These are phyloP conservation scores for Oxytropis ochrocephala DNA, from an alignment of 306 rosid genomes.

Conservation along the genomic window DNA sequence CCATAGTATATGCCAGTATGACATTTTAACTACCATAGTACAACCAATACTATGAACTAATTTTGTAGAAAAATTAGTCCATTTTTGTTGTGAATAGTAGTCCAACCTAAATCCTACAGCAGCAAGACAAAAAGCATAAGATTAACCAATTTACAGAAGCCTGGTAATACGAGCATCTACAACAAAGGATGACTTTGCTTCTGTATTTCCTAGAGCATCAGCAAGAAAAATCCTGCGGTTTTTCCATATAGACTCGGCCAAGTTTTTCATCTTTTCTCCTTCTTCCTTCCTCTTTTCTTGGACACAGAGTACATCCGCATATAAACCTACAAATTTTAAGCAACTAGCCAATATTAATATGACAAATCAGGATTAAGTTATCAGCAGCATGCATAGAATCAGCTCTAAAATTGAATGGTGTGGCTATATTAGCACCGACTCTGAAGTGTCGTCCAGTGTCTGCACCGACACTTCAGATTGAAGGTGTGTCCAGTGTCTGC, in stretches of 20 bases:
- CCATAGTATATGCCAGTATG: background rate
- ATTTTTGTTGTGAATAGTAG: background rate
- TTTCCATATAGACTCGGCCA: constrained; percentile 60
- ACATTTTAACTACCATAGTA: background rate
- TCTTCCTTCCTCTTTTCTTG: constrained; percentile 70
- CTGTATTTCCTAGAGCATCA: constrained; percentile 58
- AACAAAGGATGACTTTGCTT: constrained; percentile 31
- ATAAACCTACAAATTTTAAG: constrained; percentile 50
- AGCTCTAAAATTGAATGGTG: background rate
- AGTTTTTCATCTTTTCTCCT: constrained; percentile 53
- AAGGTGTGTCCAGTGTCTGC: too few species aligned
- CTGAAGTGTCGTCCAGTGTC: too few species aligned
- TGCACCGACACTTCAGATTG: too few species aligned
- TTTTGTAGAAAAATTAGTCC: background rate
- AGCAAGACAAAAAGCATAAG: constrained; percentile 6
- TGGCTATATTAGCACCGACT: too few species aligned
- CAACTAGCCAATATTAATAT: constrained; percentile 7
- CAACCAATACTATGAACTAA: background rate
- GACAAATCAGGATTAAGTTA: background rate
- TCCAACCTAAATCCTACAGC: background rate
- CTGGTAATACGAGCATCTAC: constrained; percentile 70
- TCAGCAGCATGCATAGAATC: background rate
- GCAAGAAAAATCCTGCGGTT: constrained; percentile 61
- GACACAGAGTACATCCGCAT: constrained; percentile 64
- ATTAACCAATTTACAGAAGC: constrained; percentile 34